These are phyloP conservation scores for Darksidea phi DNA, from an alignment of 495 filamentous ascomycete genomes.

Conservation along the genomic window DNA sequence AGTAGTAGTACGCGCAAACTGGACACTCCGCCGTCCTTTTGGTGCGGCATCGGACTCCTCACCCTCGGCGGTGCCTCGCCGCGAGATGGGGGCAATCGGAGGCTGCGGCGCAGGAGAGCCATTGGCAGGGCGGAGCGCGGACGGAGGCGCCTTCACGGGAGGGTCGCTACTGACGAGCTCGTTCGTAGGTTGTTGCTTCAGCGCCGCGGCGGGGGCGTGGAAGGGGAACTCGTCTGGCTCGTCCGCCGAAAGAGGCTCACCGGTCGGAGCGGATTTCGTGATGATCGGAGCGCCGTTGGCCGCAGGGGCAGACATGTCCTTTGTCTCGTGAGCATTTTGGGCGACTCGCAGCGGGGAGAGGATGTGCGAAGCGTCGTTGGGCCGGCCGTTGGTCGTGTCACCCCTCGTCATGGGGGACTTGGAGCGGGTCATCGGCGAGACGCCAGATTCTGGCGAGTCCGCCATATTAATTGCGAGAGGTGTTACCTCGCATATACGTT, in stretches of 20 bases:
- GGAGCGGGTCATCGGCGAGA: constrained; percentile 30
- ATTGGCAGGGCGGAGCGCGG: constrained; percentile 1
- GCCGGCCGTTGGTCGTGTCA: constrained; percentile 12
- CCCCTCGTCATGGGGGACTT: constrained; percentile 20
- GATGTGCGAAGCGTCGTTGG: constrained; percentile 16
- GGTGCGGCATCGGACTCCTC: constrained; percentile 39
- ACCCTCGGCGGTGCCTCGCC: constrained; percentile 29
- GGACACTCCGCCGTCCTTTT: constrained; percentile 44
- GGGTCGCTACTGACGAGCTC: not conserved
- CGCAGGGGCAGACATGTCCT: not conserved
- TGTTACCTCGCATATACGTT: not conserved
- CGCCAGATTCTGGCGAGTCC: constrained; percentile 21
- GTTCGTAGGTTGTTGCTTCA: constrained; percentile 4
- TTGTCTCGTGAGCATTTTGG: constrained; percentile 13
- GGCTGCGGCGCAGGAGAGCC: constrained; percentile 8
- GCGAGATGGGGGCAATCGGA: constrained; percentile 24
- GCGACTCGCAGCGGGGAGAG: constrained; percentile 22
- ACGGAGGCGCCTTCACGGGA: not conserved
- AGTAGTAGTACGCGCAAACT: constrained; percentile 42
- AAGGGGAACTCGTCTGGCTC: constrained; percentile 37
- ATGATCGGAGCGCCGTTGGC: constrained; percentile 20
- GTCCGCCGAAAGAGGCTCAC: constrained; percentile 1
- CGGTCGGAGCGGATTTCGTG: constrained; percentile 10
- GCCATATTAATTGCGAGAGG: constrained; percentile 14
- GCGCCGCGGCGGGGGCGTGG: not conserved